Percentiles rank a stretch among this genome's conserved stretches.
Evolutionary conservation across 495 filamentous ascomycete genomes (phyloP).

Genomic region (Penicillium diatomitis): DNA sequence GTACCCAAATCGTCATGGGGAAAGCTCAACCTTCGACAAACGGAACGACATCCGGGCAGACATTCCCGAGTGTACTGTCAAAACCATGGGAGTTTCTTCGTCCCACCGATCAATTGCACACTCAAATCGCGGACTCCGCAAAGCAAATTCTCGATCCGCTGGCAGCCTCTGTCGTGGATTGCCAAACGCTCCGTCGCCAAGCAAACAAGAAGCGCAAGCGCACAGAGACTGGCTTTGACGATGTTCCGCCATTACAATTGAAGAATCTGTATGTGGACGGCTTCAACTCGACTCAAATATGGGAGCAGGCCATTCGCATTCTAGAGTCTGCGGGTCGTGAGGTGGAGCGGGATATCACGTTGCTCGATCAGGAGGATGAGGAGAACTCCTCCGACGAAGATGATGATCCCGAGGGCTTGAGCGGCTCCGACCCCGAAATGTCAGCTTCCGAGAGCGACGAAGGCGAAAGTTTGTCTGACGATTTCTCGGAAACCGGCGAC

Average conservation of each 20-base stretch:
- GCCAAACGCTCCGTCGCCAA: constrained; percentile 50
- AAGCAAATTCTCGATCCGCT: constrained; percentile 72
- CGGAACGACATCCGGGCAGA: neutral
- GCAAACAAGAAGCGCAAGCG: constrained; percentile 60
- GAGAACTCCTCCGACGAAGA: constrained; percentile 4
- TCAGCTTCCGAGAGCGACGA: constrained; percentile 28
- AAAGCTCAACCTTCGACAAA: constrained; percentile 5
- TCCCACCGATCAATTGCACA: constrained; percentile 53
- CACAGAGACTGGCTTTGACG: constrained; percentile 31
- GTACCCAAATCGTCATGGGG: constrained; percentile 6
- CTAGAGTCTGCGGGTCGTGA: constrained; percentile 27
- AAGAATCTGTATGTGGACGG: constrained; percentile 77
- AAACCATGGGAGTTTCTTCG: constrained; percentile 54
- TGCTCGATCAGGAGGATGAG: constrained; percentile 16
- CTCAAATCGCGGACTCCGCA: constrained; percentile 55
- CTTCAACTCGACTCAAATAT: constrained; percentile 81
- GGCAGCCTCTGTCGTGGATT: constrained; percentile 56
- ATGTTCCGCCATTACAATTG: constrained; percentile 50
- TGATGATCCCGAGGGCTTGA: neutral
- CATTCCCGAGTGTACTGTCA: constrained; percentile 19
- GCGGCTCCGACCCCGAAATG: constrained; percentile 23
- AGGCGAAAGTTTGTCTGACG: constrained; percentile 27
- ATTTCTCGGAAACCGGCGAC: constrained; percentile 23
- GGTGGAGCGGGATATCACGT: constrained; percentile 23
- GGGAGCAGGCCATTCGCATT: constrained; percentile 85